phyloP scores from a whole-genome alignment of 2,329 filamentous ascomycete species.

The Diaporthe capsici region DNA sequence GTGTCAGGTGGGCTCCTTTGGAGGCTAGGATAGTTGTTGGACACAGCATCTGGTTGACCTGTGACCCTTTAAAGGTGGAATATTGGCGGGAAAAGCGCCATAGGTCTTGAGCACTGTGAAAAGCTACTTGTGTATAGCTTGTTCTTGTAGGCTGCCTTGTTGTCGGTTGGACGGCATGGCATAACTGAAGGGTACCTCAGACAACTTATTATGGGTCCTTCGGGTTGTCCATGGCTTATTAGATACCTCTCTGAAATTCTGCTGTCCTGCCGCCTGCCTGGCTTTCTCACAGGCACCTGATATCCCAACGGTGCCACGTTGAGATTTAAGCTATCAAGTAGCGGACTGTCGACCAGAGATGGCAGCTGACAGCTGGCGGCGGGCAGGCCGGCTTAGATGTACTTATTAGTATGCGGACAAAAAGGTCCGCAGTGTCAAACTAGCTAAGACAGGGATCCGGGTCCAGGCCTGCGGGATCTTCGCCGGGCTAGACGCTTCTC shows the following conservation, averaged over 20 bases:
- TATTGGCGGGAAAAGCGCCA: background rate
- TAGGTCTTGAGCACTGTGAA: background rate
- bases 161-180: background rate
- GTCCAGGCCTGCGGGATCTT: constrained; percentile 28
- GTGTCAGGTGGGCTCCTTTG: background rate
- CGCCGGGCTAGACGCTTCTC: constrained; percentile 25
- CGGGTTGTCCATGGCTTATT: too few species aligned
- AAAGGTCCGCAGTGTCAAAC: constrained; percentile 20
- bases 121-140: background rate
- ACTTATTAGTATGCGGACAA: background rate
- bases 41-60: background rate
- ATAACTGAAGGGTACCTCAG: background rate
- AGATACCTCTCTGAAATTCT: too few species aligned
- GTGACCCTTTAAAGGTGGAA: background rate
- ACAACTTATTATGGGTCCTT: too few species aligned
- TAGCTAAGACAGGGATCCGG: constrained; percentile 8
- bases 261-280: too few species aligned
- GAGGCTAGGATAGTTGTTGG: background rate
- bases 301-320: background rate
- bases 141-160: background rate
- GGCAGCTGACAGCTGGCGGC: constrained; percentile 19
- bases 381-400: background rate
- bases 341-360: background rate
- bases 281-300: background rate
- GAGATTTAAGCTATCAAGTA: too few species aligned